A percentile compares a stretch with the other conserved stretches of the same genome.
Evolutionary conservation across 257 asterid genomes (phyloP).

Genomic region (Salvia splendens): DNA sequence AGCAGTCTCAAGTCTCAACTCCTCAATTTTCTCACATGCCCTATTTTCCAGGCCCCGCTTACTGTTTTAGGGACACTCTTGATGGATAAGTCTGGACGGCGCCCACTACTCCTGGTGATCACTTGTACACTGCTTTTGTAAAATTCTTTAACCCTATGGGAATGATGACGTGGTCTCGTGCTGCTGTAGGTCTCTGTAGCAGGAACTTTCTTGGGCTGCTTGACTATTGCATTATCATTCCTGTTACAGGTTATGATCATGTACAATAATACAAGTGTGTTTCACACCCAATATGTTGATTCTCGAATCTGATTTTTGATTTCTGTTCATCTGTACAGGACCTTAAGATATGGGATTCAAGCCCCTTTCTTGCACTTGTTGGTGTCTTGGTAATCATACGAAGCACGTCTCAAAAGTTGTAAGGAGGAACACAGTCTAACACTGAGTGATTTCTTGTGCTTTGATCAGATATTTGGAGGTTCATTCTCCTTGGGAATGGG

Average conservation of each 20-base stretch:
- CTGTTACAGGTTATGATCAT: constrained; percentile 37
- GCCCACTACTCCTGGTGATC: constrained; percentile 70
- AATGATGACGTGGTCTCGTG: constrained; percentile 16
- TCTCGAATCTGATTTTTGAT: constrained; percentile 16
- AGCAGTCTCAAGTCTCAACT: background rate
- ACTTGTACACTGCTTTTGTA: background rate
- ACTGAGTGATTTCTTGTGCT: background rate
- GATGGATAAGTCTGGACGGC: constrained; percentile 86
- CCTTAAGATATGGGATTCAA: constrained; percentile 57
- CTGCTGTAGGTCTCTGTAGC: constrained; percentile 60
- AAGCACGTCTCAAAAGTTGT: too few species aligned
- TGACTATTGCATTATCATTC: constrained; percentile 63
- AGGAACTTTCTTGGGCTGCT: constrained; percentile 85
- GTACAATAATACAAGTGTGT: background rate
- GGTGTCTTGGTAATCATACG: constrained; percentile 70
- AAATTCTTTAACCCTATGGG: background rate
- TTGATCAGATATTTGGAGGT: constrained; percentile 63
- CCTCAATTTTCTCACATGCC: background rate
- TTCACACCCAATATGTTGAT: background rate
- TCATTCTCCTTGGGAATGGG: constrained; percentile 89
- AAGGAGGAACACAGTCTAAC: too few species aligned
- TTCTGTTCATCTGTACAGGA: constrained; percentile 43
- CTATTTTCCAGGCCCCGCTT: constrained; percentile 71
- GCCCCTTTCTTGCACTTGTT: constrained; percentile 66
- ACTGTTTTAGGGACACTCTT: constrained; percentile 66